Percentiles rank a stretch among this genome's conserved stretches.
Conservation (phyloP, 371 early-diverging fungal species). For the Lichtheimia corymbifera region DNA sequence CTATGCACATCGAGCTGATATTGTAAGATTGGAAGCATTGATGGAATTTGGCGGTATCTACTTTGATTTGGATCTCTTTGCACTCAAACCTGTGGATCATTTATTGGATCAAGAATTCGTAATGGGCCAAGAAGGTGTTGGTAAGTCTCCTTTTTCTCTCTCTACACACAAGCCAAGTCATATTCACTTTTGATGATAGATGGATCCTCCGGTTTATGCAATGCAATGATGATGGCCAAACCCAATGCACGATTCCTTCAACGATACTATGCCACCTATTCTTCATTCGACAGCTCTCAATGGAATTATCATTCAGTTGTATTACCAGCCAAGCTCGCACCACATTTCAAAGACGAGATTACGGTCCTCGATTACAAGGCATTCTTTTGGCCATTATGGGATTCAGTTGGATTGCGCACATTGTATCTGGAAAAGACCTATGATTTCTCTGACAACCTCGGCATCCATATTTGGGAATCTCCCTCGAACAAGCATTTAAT, state of each 20-base stretch:
- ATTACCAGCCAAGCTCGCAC: slow-evolving; percentile 50
- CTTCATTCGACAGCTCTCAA: slow-evolving; percentile 36
- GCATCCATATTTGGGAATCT: slow-evolving; percentile 53
- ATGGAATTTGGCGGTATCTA: slow-evolving; percentile 55
- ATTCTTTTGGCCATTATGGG: slow-evolving; percentile 58
- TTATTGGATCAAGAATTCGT: slow-evolving; percentile 46
- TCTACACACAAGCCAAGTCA: neutral
- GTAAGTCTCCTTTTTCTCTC: slow-evolving; percentile 17
- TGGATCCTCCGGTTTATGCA: slow-evolving; percentile 52
- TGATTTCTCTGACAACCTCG: slow-evolving; percentile 39
- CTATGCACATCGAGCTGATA: slow-evolving; percentile 54
- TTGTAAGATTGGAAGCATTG: slow-evolving; percentile 44
- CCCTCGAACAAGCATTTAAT: slow-evolving; percentile 48
- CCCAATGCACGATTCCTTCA: slow-evolving; percentile 51
- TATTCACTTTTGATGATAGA: slow-evolving; percentile 16
- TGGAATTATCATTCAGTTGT: slow-evolving; percentile 59
- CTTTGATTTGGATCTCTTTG: slow-evolving; percentile 55
- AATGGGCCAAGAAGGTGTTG: slow-evolving; percentile 54
- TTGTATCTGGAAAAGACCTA: slow-evolving; percentile 47
- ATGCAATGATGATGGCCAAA: slow-evolving; percentile 51
- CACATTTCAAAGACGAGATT: slow-evolving; percentile 37
- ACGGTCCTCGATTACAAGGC: slow-evolving; percentile 40
- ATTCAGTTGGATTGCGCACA: slow-evolving; percentile 40
- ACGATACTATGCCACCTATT: slow-evolving; percentile 51
- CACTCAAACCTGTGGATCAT: slow-evolving; percentile 46